Percentiles rank a stretch among this genome's conserved stretches.
phyloP scores from a whole-genome alignment of 106 monocot genomes.

The Apostasia ramifera region DNA sequence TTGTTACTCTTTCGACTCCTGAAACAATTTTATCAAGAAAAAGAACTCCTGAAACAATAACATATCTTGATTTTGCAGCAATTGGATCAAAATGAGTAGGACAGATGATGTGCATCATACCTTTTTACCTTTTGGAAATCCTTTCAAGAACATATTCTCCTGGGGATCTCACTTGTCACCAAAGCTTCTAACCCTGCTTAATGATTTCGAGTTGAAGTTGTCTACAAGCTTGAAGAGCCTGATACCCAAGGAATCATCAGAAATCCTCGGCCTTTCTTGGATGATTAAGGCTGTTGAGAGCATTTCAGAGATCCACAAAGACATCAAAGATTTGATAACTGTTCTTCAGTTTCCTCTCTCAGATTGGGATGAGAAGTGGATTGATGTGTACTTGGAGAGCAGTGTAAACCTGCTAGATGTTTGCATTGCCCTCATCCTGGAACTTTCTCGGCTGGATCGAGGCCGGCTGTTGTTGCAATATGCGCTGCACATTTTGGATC shows the following conservation, averaged over 20 bases:
- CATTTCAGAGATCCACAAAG: conserved; percentile 43
- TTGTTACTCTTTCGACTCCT: too few relatives aligned
- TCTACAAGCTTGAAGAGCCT: conserved; percentile 46
- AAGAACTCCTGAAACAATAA: too few relatives aligned
- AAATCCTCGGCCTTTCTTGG: conserved; percentile 67
- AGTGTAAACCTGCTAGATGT: conserved; percentile 85
- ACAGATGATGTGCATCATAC: conserved; percentile 42
- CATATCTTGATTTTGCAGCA: conserved; percentile 10
- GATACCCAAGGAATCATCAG: conserved; percentile 30
- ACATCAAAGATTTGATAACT: conserved; percentile 50
- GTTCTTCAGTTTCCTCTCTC: conserved; percentile 75
- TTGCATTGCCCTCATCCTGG: conserved; percentile 65
- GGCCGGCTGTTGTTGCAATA: conserved; percentile 49
- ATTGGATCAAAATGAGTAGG: conserved; percentile 60
- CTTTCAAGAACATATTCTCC: conserved; percentile 41
- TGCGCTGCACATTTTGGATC: conserved; percentile 36
- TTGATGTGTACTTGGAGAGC: conserved; percentile 66
- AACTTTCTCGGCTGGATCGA: conserved; percentile 66
- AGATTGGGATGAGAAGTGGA: conserved; percentile 88
- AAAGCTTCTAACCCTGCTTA: conserved; percentile 27
- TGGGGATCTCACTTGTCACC: conserved; percentile 35
- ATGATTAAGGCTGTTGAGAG: conserved; percentile 47
- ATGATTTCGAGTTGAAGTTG: conserved; percentile 55
- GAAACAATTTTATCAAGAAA: too few relatives aligned
- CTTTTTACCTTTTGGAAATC: conserved; percentile 55